Conservation (phyloP, 208 protist species). For the Perkinsela sp. region DNA sequence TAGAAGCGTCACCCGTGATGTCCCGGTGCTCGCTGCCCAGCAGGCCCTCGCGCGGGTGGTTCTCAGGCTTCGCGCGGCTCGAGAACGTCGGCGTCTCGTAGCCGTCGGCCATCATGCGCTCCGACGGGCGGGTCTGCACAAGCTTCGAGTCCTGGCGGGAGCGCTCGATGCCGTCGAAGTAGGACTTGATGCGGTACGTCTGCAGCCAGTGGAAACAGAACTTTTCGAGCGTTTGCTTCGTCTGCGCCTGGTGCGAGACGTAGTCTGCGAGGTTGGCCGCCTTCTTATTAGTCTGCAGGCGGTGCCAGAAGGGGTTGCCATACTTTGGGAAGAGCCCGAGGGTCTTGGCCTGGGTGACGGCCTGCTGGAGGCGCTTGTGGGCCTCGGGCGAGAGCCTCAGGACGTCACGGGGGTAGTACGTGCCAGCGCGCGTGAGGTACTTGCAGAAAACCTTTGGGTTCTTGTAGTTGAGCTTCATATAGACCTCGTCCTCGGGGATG, state of each 20-base stretch:
- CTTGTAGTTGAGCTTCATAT: slow-evolving; percentile 74
- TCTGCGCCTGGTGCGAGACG: slow-evolving; percentile 51
- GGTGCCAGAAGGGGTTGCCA: slow-evolving; percentile 60
- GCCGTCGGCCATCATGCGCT: slow-evolving; percentile 23
- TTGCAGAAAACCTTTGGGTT: slow-evolving; percentile 55
- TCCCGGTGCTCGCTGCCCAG: slow-evolving; percentile 14
- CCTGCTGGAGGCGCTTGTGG: slow-evolving; percentile 32
- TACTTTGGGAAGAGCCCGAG: slow-evolving; percentile 58
- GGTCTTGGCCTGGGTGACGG: slow-evolving; percentile 41
- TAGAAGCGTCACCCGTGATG: slow-evolving; percentile 38
- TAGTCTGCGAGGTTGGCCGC: slow-evolving; percentile 62
- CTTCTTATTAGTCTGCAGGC: slow-evolving; percentile 35
- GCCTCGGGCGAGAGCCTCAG: slow-evolving; percentile 49
- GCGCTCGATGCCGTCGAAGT: slow-evolving; percentile 28
- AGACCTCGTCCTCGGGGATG: slow-evolving; percentile 34
- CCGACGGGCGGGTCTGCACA: slow-evolving; percentile 12
- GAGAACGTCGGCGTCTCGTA: slow-evolving; percentile 43
- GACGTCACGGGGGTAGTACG: slow-evolving; percentile 58
- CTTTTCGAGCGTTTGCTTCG: slow-evolving; percentile 56
- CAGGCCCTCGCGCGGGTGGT: slow-evolving; percentile 22
- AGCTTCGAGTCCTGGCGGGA: slow-evolving; percentile 12
- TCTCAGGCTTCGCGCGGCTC: slow-evolving; percentile 16
- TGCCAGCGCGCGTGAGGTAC: slow-evolving; percentile 48
- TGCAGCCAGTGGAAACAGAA: slow-evolving; percentile 65
- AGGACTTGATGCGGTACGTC: slow-evolving; percentile 43